Base-by-base conservation (phyloP, 78 protist species). In the Bodo saltans region DNA sequence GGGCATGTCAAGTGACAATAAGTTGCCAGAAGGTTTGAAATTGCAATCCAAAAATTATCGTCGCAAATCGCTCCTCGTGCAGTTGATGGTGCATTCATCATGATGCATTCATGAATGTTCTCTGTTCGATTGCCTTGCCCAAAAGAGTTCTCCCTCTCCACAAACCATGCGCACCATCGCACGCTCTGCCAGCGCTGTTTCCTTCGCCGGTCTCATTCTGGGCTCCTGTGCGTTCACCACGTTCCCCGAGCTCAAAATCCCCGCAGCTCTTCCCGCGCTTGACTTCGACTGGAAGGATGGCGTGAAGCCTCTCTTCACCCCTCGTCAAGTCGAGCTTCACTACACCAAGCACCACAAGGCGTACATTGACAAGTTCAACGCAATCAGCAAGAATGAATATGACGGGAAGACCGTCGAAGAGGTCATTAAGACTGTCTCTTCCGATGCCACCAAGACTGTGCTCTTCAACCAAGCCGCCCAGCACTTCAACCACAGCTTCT, bases 381-480 rank as follows among this genome's bases (percentile, higher is more conserved):
- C 42, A 35, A 35, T 85, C 23, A 12, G 73, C 23, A 30, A 4
- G n/a, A 83, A 85, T 26, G 38, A 72, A 0, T 74, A 33, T 39
- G 89, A 80, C 71, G 42, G 53, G 37, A 80, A 88, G 79, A 32
- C 82, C 35, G 29, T 84, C 28, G 91, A 75, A 41, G 78, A 84
- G 32, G 78, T 71, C 72, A 82, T 75, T 60, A 82, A 8, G 33
- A 25, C n/a, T 11, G 67, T 3, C n/a, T n/a, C 70, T 32, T 30
- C 3, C 40, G 78, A 37, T n/a, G 70, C 88, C 38, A 2, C 67
- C 40, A 32, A 71, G 53, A 86, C 73, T 53, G 84, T 39, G 33
- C 3, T 70, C 60, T 90, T 84, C 90, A 90, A 90, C 79, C 37
- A 80, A 28, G 91, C 93, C 34, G 93, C 93, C 23, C 93, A 90